Conservation (phyloP, 345 rosid species). For the Aegle marmelos region DNA sequence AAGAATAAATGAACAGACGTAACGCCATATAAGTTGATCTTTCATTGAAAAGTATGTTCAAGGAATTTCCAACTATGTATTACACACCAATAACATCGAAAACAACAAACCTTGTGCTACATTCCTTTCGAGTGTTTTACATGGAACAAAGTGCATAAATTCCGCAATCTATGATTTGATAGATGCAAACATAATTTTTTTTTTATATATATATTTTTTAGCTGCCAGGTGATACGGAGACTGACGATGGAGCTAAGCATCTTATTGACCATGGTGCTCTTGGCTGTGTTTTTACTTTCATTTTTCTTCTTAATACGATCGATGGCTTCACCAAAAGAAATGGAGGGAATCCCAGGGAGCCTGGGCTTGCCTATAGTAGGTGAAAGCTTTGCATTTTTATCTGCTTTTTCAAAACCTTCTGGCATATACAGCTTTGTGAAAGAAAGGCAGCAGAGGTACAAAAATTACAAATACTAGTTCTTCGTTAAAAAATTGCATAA, state of each 20-base stretch:
- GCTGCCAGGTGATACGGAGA: background rate
- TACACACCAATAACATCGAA: background rate
- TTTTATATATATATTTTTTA: no score
- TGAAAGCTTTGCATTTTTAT: slow-evolving; percentile 56
- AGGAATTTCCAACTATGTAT: background rate
- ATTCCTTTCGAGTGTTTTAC: background rate
- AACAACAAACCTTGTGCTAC: background rate
- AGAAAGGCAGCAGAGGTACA: slow-evolving; percentile 52
- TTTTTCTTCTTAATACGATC: slow-evolving; percentile 22
- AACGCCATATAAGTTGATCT: background rate
- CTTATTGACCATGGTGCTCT: slow-evolving; percentile 23
- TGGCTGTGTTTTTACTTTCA: slow-evolving; percentile 23
- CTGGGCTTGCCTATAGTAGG: slow-evolving; percentile 63
- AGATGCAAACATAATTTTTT: background rate
- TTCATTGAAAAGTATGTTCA: background rate
- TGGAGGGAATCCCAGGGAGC: slow-evolving; percentile 57
- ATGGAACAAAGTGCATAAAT: background rate
- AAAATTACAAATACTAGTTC: background rate
- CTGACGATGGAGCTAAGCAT: slow-evolving; percentile 43
- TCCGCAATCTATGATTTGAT: background rate
- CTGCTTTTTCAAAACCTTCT: slow-evolving; percentile 51
- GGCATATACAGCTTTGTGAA: slow-evolving; percentile 60
- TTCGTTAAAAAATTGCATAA: background rate
- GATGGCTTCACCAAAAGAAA: slow-evolving; percentile 47
- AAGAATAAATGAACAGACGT: background rate